Evolutionary conservation across 2,329 filamentous ascomycete genomes (phyloP).

Genomic region (Trichophyton benhamiae): DNA sequence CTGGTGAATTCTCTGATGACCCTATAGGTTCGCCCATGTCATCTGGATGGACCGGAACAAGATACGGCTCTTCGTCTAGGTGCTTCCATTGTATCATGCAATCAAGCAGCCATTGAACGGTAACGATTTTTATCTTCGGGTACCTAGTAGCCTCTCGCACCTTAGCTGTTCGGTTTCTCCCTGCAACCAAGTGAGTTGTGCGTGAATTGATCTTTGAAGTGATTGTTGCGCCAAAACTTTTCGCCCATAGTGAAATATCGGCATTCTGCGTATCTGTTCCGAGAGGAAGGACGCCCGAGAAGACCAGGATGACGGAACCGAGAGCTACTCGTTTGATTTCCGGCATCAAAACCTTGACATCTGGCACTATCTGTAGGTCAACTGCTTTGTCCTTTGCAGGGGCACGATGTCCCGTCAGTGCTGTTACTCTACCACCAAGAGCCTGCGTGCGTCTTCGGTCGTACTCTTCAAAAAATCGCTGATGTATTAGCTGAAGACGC

Average conservation of each 20-base stretch:
- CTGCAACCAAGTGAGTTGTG: conserved; percentile 42
- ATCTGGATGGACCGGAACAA: conserved; percentile 62
- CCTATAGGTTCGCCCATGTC: conserved; percentile 41
- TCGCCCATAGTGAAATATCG: conserved; percentile 77
- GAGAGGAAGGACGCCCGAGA: conserved; percentile 80
- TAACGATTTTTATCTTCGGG: conserved; percentile 77
- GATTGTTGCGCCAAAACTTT: conserved; percentile 63
- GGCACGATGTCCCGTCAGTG: conserved; percentile 39
- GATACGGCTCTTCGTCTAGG: conserved; percentile 65
- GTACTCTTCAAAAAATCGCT: conserved; percentile 71
- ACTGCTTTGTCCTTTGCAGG: conserved; percentile 31
- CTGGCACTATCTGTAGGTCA: conserved; percentile 56
- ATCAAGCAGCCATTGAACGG: conserved; percentile 76
- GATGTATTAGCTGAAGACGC: conserved; percentile 64
- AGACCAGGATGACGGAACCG: conserved; percentile 62
- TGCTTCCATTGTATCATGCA: conserved; percentile 74
- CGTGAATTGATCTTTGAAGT: conserved; percentile 34
- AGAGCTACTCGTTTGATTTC: conserved; percentile 67
- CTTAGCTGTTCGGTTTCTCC: conserved; percentile 68
- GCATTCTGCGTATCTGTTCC: conserved; percentile 66
- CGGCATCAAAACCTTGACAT: conserved; percentile 76
- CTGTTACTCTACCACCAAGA: conserved; percentile 37
- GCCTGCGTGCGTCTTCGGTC: conserved; percentile 41
- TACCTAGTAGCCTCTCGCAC: conserved; percentile 74
- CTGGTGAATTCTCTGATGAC: conserved; percentile 21